These are phyloP conservation scores for Aquanectria penicillioides DNA, from an alignment of 2,329 filamentous ascomycete species.

Conservation along the genomic window DNA sequence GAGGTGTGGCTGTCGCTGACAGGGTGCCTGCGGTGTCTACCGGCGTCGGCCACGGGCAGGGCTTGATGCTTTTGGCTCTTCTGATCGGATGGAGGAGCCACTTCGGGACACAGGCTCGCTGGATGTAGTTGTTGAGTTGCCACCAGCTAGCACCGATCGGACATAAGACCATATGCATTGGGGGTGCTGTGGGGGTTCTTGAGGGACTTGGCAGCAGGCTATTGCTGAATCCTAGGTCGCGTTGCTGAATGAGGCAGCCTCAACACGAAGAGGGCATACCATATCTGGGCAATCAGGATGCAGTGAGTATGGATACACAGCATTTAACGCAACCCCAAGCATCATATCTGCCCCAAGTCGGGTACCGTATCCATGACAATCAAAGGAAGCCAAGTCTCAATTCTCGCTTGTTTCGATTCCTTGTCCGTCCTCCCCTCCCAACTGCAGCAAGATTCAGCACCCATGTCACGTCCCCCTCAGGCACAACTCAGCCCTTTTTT, in stretches of 20 bases:
- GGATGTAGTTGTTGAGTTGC: constrained; percentile 12
- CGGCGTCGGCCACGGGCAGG: neutral
- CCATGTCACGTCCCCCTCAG: too few species aligned
- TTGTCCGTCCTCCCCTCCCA: too few species aligned
- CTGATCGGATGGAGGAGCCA: constrained; percentile 1
- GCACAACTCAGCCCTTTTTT: too few species aligned
- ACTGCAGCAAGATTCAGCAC: neutral
- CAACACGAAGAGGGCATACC: neutral
- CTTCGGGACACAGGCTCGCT: constrained; percentile 7
- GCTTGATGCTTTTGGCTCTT: constrained; percentile 3
- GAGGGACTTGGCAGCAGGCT: too few species aligned
- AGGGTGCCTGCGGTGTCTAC: neutral
- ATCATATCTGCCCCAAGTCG: too few species aligned
- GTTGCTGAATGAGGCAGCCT: constrained; percentile 1
- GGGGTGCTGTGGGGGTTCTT: neutral
- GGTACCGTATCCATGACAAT: too few species aligned
- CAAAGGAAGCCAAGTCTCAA: too few species aligned
- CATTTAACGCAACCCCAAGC: too few species aligned
- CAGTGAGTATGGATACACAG: too few species aligned
- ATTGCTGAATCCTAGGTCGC: too few species aligned
- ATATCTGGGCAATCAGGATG: too few species aligned
- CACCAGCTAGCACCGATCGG: neutral
- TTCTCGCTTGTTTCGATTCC: too few species aligned
- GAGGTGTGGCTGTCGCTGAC: neutral
- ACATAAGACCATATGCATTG: constrained; percentile 2